These are phyloP conservation scores for Talaromyces thailandensis DNA, from an alignment of 495 filamentous ascomycete species.

Conservation along the genomic window DNA sequence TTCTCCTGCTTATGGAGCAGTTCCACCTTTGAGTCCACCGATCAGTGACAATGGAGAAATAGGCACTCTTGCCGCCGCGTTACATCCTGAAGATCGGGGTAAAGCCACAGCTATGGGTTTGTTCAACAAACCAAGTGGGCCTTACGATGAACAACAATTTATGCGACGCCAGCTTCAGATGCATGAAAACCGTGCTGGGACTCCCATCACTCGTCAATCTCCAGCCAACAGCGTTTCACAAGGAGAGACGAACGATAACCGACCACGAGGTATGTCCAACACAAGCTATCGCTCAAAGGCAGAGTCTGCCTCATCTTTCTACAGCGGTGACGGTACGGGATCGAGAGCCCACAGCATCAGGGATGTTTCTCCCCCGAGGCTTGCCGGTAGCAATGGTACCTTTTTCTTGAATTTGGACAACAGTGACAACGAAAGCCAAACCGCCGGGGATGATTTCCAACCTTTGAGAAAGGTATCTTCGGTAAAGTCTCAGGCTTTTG, in stretches of 20 bases:
- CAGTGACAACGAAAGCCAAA: constrained; percentile 36
- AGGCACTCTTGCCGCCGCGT: constrained; percentile 39
- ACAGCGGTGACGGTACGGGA: constrained; percentile 25
- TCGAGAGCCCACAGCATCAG: constrained; percentile 11
- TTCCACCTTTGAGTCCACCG: constrained; percentile 65
- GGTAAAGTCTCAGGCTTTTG: constrained; percentile 16
- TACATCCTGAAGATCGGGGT: constrained; percentile 69
- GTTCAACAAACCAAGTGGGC: constrained; percentile 68
- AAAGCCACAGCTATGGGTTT: constrained; percentile 81
- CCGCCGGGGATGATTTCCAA: constrained; percentile 13
- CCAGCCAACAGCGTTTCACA: constrained; percentile 22
- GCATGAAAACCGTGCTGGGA: constrained; percentile 52
- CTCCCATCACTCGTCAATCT: constrained; percentile 25
- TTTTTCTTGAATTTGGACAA: constrained; percentile 36
- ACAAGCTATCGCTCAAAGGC: constrained; percentile 35
- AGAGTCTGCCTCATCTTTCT: constrained; percentile 37
- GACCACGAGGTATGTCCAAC: constrained; percentile 31
- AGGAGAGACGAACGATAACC: constrained; percentile 18
- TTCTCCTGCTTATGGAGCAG: constrained; percentile 33
- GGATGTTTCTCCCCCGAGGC: constrained; percentile 23
- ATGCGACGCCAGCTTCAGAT: constrained; percentile 71
- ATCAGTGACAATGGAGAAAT: constrained; percentile 60
- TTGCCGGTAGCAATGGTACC: constrained; percentile 14
- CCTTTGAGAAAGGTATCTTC: constrained; percentile 17
- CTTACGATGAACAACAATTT: constrained; percentile 79